These are phyloP conservation scores for Prasinococcaceae sp. DNA, from an alignment of 139 green algal species.

Conservation along the genomic window DNA sequence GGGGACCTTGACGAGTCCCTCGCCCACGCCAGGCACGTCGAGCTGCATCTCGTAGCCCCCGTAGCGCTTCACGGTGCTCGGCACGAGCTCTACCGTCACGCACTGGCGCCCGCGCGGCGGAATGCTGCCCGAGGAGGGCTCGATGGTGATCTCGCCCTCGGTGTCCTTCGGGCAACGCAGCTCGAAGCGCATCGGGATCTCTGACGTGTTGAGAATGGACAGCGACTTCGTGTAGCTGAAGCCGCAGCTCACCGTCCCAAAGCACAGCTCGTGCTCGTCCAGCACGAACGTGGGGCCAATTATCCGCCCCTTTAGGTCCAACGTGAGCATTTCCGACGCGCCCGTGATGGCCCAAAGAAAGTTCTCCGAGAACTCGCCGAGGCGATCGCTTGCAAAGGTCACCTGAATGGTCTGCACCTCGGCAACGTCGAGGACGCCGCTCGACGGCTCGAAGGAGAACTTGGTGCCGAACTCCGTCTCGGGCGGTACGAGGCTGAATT, in stretches of 20 bases:
- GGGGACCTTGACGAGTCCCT: conserved; percentile 19
- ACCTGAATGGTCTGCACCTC: conserved; percentile 30
- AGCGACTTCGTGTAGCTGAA: conserved; percentile 51
- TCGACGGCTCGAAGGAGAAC: conserved; percentile 56
- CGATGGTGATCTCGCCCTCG: no score
- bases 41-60: conserved; percentile 34
- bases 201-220: conserved; percentile 47
- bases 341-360: conserved; percentile 47
- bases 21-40: conserved; percentile 43
- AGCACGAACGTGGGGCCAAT: conserved; percentile 48
- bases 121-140: no score
- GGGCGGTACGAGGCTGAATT: conserved; percentile 28
- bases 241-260: conserved; percentile 49
- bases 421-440: conserved; percentile 31
- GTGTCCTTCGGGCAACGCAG: no score
- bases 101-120: no score
- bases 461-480: conserved; percentile 32
- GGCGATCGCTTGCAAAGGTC: conserved; percentile 39
- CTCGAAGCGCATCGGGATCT: conserved; percentile 52
- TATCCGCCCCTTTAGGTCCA: conserved; percentile 52
- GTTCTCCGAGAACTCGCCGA: conserved; percentile 53
- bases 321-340: conserved; percentile 26
- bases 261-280: conserved; percentile 45
- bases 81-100: conserved; percentile 42
- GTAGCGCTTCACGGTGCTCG: conserved; percentile 14